Percentiles rank a stretch among this genome's conserved stretches.
Evolutionary conservation across 1,284 basidiomycete species (phyloP).

Genomic region (Agroathelia rolfsii): DNA sequence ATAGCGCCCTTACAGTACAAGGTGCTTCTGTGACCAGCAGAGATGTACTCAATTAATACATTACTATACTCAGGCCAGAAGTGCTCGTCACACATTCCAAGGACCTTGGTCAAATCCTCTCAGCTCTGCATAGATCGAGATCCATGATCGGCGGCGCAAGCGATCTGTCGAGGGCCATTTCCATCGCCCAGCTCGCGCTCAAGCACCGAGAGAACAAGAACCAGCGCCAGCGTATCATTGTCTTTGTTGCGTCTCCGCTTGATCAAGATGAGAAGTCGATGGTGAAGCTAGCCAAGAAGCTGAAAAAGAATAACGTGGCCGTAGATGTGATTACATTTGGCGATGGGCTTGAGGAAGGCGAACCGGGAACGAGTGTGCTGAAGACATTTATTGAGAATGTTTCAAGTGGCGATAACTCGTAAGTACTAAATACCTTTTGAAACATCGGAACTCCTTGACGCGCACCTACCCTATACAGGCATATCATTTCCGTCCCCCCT

Average conservation of each 20-base stretch:
- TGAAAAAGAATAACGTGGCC: conserved; percentile 99
- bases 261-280: conserved; percentile 68
- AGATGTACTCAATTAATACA: neutral
- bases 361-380: conserved; percentile 46
- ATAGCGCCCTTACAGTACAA: conserved; percentile 1
- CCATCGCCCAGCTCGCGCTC: conserved; percentile 90
- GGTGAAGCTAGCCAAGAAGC: conserved; percentile 86
- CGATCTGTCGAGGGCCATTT: conserved; percentile 84
- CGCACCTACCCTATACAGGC: conserved; percentile 36
- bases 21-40: neutral
- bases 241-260: conserved; percentile 87
- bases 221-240: conserved; percentile 88
- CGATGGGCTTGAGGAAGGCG: conserved; percentile 59
- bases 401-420: conserved; percentile 78
- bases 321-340: conserved; percentile 86
- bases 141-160: conserved; percentile 69
- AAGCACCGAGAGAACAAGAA: conserved; percentile 99
- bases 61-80: conserved; percentile 56
- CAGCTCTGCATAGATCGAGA: conserved; percentile 64
- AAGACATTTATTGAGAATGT: conserved; percentile 72
- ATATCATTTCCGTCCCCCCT: conserved; percentile 75
- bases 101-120: conserved; percentile 87
- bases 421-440: conserved; percentile 19
- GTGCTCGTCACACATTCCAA: conserved; percentile 94
- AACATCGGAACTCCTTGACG: conserved; percentile 4